These are phyloP conservation scores for Phytopythium boreale DNA, from an alignment of 352 stramenopile genomes.

Conservation along the genomic window DNA sequence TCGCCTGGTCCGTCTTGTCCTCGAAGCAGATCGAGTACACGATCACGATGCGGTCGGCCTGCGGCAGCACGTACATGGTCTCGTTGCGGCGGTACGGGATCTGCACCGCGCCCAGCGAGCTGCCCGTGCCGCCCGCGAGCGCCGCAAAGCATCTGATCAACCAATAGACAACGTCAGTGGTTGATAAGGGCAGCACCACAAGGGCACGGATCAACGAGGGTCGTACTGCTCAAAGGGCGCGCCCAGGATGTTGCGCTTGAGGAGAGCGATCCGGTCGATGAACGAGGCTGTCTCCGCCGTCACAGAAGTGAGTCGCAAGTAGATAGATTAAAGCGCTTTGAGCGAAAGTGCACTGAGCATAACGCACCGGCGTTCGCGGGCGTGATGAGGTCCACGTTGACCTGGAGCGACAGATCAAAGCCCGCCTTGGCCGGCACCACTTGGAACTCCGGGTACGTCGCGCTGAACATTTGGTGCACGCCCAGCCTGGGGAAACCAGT, in stretches of 20 bases:
- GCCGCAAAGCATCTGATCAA: conserved; percentile 61
- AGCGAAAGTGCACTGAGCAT: background rate
- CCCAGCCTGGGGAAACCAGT: conserved; percentile 40
- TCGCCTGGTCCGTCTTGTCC: conserved; percentile 91
- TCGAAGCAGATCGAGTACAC: conserved; percentile 92
- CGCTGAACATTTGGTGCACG: conserved; percentile 64
- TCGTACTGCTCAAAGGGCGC: conserved; percentile 74
- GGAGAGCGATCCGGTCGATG: conserved; percentile 62
- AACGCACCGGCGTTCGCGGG: conserved; percentile 56
- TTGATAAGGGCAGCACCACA: background rate
- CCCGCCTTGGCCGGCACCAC: conserved; percentile 59
- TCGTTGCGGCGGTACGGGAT: conserved; percentile 88
- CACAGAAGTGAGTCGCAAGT: background rate
- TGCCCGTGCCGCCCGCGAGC: conserved; percentile 59
- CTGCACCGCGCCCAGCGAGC: conserved; percentile 55
- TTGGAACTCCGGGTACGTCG: conserved; percentile 73
- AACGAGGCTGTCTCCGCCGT: conserved; percentile 45
- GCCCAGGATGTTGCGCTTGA: conserved; percentile 84
- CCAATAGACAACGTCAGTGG: background rate
- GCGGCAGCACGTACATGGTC: conserved; percentile 83
- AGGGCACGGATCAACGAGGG: background rate
- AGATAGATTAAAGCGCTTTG: no score
- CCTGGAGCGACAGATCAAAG: conserved; percentile 78
- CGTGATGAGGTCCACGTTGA: conserved; percentile 77
- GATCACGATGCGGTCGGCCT: conserved; percentile 88